Conservation (phyloP, 2,329 filamentous ascomycete genomes). For the Biscogniauxia sp. region DNA sequence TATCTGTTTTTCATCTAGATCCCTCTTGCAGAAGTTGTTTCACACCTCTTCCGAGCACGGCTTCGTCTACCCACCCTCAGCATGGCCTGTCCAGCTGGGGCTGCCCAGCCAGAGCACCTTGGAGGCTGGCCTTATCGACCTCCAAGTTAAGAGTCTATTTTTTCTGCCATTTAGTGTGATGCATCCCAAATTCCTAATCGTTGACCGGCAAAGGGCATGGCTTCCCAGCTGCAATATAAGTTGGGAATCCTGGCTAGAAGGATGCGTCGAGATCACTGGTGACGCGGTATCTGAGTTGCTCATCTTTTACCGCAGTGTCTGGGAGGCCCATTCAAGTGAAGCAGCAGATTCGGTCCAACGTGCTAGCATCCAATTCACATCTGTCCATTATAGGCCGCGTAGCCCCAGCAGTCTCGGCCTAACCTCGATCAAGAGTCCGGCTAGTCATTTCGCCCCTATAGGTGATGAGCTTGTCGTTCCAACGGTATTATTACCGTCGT, state of each 20-base stretch:
- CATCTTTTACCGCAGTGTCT: constrained; percentile 67
- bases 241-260: constrained; percentile 87
- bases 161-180: constrained; percentile 80
- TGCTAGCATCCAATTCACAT: neutral
- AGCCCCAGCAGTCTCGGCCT: constrained; percentile 11
- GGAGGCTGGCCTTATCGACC: constrained; percentile 58
- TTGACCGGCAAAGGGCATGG: constrained; percentile 66
- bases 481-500: constrained; percentile 69
- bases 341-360: neutral
- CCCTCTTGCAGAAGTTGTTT: constrained; percentile 70
- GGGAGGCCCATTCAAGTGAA: constrained; percentile 45
- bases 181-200: constrained; percentile 78
- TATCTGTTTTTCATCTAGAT: constrained; percentile 74
- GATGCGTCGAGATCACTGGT: constrained; percentile 66
- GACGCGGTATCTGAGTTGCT: constrained; percentile 60
- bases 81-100: constrained; percentile 62
- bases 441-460: constrained; percentile 17
- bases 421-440: constrained; percentile 22
- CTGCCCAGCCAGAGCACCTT: constrained; percentile 55
- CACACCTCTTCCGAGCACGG: constrained; percentile 65
- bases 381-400: constrained; percentile 2
- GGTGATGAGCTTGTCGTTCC: constrained; percentile 34
- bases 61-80: constrained; percentile 55
- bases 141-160: constrained; percentile 75
- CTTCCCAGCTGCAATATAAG: constrained; percentile 81